Base-by-base conservation (phyloP, 805 yeast genomes). In the Starmerella apis region DNA sequence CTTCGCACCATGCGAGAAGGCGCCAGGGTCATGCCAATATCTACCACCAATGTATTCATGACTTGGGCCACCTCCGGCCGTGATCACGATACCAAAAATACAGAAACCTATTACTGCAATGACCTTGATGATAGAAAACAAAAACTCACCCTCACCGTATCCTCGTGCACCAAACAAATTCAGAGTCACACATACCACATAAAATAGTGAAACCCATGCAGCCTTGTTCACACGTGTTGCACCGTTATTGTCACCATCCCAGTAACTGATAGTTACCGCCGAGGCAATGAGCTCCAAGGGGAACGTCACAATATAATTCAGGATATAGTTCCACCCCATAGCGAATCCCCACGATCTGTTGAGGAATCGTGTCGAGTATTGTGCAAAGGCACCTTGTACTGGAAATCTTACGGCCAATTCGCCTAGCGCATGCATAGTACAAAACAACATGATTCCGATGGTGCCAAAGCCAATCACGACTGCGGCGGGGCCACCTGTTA, bases 61-160 rank as follows among this genome's bases (percentile, higher is more conserved):
- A 33, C 76, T 73, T 2, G 80, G 83, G 47, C 81, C 83, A 54
- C 81, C 83, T 47, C 86, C 86, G 28, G 57, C 47, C 18, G 58
- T 47, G 19, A 65, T 54, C 10, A 77, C 71, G 37, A 80, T 71
- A 32, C 81, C 82, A 39, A 80, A 69, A 43, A 80, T 77, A 57
- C 79, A 73, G 59, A 79, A 80, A 3, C 85, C 86, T 28, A 72
- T 58, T 36, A 81, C 78, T 48, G 84, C 78, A 25, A 73, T 45
- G 25, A 81, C 77, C 64, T 80, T 80, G 63, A 80, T 72, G 42
- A 71, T 53, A 23, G 81, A 76, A 56, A 79, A 74, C 42, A 76
- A 62, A 48, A 80, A 78, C 63, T 80, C 86, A n/a, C 83, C 83
- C 64, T 80, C 85, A 49, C 85, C 86, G 55, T 76, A 77, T 47